These are phyloP conservation scores for Elaphomyces granulatus DNA, from an alignment of 495 filamentous ascomycete genomes.

Conservation along the genomic window DNA sequence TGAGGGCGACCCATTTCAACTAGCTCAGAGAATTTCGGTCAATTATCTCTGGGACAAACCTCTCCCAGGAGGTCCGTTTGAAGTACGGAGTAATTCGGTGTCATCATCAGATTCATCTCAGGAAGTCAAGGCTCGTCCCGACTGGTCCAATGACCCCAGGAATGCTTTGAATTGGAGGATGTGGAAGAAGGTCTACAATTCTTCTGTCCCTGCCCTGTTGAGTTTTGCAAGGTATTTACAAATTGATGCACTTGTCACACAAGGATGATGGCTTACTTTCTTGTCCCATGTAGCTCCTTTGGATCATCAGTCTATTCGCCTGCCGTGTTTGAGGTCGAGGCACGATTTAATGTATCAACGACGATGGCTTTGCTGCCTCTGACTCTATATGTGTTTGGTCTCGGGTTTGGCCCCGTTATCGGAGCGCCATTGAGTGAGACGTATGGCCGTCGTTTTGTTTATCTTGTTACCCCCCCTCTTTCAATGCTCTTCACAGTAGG, in stretches of 20 bases:
- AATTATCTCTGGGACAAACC: no score
- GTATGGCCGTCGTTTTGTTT: conserved; percentile 40
- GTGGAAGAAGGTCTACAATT: conserved; percentile 13
- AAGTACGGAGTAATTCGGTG: no score
- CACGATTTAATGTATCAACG: conserved; percentile 31
- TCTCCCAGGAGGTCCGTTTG: no score
- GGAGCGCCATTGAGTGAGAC: conserved; percentile 45
- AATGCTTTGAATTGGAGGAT: conserved; percentile 27
- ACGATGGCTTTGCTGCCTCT: conserved; percentile 41
- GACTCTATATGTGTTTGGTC: conserved; percentile 40
- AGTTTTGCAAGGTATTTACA: conserved; percentile 14
- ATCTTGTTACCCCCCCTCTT: conserved; percentile 35
- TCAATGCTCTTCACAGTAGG: conserved; percentile 51
- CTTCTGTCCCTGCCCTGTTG: conserved; percentile 12
- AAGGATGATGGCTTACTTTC: conserved; percentile 12
- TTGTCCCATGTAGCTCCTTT: conserved; percentile 32
- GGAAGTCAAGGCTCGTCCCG: no score
- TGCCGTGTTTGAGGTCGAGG: conserved; percentile 24
- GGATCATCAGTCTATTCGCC: conserved; percentile 39
- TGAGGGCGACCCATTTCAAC: no score
- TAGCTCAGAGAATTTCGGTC: no score
- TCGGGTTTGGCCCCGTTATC: conserved; percentile 45
- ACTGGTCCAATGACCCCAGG: conserved; percentile 15
- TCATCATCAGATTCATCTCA: no score
- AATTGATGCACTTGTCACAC: not conserved